Evolutionary conservation across 768 basidiomycete genomes (phyloP).

Genomic region (Naganishia friedmannii): DNA sequence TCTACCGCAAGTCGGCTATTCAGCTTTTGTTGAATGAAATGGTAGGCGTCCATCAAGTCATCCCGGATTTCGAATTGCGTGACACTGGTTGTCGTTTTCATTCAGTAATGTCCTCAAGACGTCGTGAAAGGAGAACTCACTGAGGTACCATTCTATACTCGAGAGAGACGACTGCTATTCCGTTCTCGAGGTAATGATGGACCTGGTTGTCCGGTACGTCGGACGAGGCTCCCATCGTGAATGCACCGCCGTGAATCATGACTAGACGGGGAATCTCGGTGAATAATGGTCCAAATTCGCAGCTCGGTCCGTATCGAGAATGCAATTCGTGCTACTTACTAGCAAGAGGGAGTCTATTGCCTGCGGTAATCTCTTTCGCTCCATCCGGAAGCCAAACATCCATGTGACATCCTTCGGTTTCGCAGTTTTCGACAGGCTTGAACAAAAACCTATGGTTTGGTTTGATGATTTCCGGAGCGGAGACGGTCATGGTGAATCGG

Average conservation of each 20-base stretch:
- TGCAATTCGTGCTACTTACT: not conserved
- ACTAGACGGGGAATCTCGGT: not conserved
- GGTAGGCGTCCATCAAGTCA: slow-evolving; percentile 30
- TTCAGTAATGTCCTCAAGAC: not conserved
- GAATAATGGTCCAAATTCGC: not conserved
- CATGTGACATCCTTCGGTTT: slow-evolving; percentile 30
- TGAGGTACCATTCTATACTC: slow-evolving; percentile 31
- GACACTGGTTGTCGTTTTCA: slow-evolving; percentile 3
- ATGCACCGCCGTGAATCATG: slow-evolving; percentile 31
- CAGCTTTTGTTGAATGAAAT: slow-evolving; percentile 15
- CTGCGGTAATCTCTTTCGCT: not conserved
- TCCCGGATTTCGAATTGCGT: slow-evolving; percentile 26
- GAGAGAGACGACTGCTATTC: slow-evolving; percentile 26
- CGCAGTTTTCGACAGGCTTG: slow-evolving; percentile 25
- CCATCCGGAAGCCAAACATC: slow-evolving; percentile 27
- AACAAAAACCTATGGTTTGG: slow-evolving; percentile 22
- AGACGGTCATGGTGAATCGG: slow-evolving; percentile 6
- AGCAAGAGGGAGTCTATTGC: not conserved
- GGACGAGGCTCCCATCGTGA: slow-evolving; percentile 25
- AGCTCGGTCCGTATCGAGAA: not conserved
- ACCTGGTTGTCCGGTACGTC: slow-evolving; percentile 31
- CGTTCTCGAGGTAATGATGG: slow-evolving; percentile 22
- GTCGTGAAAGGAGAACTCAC: not conserved
- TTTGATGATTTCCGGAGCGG: not conserved
- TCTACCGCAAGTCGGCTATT: not conserved